These are phyloP conservation scores for Fusarium odoratissimum DNA, from an alignment of 2,329 filamentous ascomycete genomes.

Conservation along the genomic window DNA sequence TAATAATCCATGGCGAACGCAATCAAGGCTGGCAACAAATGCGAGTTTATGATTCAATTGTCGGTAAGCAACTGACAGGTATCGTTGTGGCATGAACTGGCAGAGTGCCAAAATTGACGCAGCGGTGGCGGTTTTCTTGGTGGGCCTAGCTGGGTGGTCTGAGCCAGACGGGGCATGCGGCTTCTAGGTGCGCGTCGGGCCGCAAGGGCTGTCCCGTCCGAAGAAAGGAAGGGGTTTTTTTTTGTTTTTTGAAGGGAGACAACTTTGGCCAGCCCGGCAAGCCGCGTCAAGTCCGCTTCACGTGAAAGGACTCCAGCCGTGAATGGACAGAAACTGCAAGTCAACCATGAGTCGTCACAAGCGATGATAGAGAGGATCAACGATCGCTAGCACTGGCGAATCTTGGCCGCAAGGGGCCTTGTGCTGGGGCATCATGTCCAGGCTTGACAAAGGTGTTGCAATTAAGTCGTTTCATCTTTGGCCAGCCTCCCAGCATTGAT, in stretches of 20 bases:
- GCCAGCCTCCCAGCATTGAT: conserved; percentile 18
- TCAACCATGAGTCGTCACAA: not conserved
- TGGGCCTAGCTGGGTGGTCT: conserved; percentile 29
- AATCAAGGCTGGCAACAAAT: not conserved
- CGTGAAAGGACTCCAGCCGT: conserved; percentile 31
- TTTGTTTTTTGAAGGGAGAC: conserved; percentile 33
- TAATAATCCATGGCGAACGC: not conserved
- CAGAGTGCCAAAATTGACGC: conserved; percentile 11
- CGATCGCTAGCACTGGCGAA: not conserved
- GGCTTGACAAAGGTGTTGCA: conserved; percentile 1
- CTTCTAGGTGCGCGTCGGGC: conserved; percentile 45
- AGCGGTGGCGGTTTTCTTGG: conserved; percentile 11
- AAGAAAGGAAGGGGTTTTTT: conserved; percentile 35
- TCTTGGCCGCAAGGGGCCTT: conserved; percentile 1
- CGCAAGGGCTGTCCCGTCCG: conserved; percentile 46
- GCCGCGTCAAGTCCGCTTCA: conserved; percentile 44
- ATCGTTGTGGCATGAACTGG: not conserved
- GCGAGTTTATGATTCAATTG: conserved; percentile 6
- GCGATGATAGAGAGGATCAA: not conserved
- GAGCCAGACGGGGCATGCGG: conserved; percentile 39
- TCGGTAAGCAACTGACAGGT: conserved; percentile 11
- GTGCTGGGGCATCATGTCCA: not conserved
- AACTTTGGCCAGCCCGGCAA: conserved; percentile 39
- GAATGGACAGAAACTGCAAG: conserved; percentile 7
- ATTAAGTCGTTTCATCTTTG: conserved; percentile 11